Percentiles rank a stretch among this genome's conserved stretches.
Evolutionary conservation across 2,329 filamentous ascomycete species (phyloP).

Genomic region (Epichloe brachyelytri): DNA sequence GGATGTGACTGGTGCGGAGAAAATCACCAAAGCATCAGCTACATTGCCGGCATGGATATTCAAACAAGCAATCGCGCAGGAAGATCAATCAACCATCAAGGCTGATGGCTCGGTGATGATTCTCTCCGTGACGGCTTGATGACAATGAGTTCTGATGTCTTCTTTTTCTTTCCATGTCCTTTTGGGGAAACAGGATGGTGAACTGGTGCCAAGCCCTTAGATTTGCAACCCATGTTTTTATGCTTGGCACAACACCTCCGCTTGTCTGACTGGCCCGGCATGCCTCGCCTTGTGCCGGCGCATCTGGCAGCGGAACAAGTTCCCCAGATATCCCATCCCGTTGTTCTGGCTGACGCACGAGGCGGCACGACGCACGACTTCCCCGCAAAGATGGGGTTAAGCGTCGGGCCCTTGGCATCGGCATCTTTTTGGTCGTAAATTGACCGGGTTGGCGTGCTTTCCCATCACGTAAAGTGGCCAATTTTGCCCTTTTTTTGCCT

Average conservation of each 20-base stretch:
- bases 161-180: not conserved
- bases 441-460: not conserved
- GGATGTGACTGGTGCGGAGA: not conserved
- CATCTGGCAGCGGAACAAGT: not conserved
- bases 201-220: not conserved
- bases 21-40: not conserved
- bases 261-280: not conserved
- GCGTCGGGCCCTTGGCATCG: not conserved
- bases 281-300: slow-evolving; percentile 7
- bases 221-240: not conserved
- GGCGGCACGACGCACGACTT: not conserved
- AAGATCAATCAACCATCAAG: too few relatives aligned
- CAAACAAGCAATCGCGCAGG: too few relatives aligned
- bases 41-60: too few relatives aligned
- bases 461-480: not conserved
- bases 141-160: too few relatives aligned
- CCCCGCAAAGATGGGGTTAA: slow-evolving; percentile 4
- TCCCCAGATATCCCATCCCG: not conserved
- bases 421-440: not conserved
- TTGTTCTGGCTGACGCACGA: not conserved
- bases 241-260: not conserved
- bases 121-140: too few relatives aligned
- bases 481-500: not conserved
- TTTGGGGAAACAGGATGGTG: not conserved
- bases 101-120: too few relatives aligned